Base-by-base conservation (phyloP, 352 stramenopile species). In the Pythium dissimile region DNA sequence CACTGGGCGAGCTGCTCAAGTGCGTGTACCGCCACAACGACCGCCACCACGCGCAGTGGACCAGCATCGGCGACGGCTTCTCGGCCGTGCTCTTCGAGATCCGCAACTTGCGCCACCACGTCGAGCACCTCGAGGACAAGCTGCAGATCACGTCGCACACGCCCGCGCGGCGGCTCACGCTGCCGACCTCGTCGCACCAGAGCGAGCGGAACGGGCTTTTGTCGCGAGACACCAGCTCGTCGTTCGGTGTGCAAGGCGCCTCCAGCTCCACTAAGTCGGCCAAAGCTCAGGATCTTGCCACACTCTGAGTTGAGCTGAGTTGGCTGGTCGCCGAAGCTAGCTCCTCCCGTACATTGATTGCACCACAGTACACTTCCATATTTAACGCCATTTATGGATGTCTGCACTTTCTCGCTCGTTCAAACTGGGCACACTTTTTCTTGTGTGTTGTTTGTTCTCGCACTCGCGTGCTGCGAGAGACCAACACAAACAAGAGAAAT, bases 51-150 rank as follows among this genome's bases (percentile, higher is more conserved):
- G 55, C 49, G 20, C 65, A 62, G 6, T 80, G 67, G 71, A 37
- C 54, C 13, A 55, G 47, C 43, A 69, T 80, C 28, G 39, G 60
- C n/a, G 71, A 80, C 46, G 65, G 71, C 41, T 80, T 80, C 35
- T 63, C 43, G 21, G 47, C 46, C 18, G 65, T 80, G 37, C 54
- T 80, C 2, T 59, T 77, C 16, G 71, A 80, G 65, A 71, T 80
- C 34, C 64, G 71, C 15, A 75, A 80, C 43, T 44, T 80, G 42
- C 67, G 71, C 18, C 71, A 80, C 48, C 71, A 75, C 47, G 71
- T 80, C 23, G 60, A 78, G 32, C 67, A 76, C 39, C 59, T 81
- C 16, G 72, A 81, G 23, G 69, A 76, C 34, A 81, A 81, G 44
- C 72, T 81, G 32, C 63, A 78, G 23, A 64, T 80, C 39, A 71